phyloP scores from a whole-genome alignment of 306 rosid genomes.

The Coriaria nepalensis region DNA sequence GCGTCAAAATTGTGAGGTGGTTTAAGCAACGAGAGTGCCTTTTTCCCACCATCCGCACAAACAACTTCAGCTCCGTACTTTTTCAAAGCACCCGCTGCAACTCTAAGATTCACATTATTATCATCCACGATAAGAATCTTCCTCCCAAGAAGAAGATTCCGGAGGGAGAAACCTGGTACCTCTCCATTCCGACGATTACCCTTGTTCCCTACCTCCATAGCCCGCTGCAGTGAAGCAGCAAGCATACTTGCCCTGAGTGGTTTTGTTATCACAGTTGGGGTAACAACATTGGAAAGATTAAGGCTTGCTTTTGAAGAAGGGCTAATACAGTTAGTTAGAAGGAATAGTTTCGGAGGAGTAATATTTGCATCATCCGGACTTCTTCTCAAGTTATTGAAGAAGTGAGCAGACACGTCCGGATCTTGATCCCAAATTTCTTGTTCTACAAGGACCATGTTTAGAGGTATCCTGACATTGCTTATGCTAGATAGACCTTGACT shows the following conservation, averaged over 20 bases:
- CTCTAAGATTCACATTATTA: constrained; percentile 70
- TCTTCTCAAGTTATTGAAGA: constrained; percentile 29
- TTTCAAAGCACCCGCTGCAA: constrained; percentile 89
- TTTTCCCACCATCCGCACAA: constrained; percentile 63
- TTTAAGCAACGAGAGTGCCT: constrained; percentile 50
- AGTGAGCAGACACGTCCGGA: constrained; percentile 24
- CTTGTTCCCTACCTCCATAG: constrained; percentile 60
- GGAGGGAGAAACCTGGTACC: constrained; percentile 52
- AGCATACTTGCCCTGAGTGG: constrained; percentile 92
- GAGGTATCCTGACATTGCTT: constrained; percentile 25
- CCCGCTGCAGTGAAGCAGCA: constrained; percentile 70
- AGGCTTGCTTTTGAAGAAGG: constrained; percentile 23
- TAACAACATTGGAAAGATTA: constrained; percentile 18
- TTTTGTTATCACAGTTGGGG: constrained; percentile 48
- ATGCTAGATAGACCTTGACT: constrained; percentile 39
- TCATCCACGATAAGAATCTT: constrained; percentile 83
- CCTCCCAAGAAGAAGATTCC: constrained; percentile 62
- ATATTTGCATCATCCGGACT: constrained; percentile 4
- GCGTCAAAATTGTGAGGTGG: constrained; percentile 88
- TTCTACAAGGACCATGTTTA: constrained; percentile 59
- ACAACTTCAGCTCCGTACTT: constrained; percentile 86
- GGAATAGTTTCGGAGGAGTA: constrained; percentile 55
- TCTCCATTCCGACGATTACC: constrained; percentile 57
- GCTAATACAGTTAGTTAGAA: constrained; percentile 51
- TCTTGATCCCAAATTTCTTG: constrained; percentile 82